Base-by-base conservation (phyloP, 352 stramenopile species). In the Phytopythium sindhum region DNA sequence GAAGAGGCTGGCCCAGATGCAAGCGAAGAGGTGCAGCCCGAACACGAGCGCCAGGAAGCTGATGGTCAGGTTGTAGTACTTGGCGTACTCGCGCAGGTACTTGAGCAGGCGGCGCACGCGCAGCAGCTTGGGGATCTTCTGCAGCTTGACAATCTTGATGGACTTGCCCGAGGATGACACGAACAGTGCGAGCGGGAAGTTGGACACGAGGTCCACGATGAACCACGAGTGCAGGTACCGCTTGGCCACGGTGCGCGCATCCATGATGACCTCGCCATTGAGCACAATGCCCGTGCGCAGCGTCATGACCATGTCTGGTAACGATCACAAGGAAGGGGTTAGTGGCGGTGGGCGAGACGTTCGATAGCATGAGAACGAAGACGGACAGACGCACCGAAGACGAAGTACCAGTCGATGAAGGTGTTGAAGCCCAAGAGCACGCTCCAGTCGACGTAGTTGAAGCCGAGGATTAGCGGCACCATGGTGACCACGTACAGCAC, bases 111-210 rank as follows among this genome's bases (percentile, higher is more conserved):
- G 76, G 19, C 81, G 83, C 51, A 95, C 74, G 4, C 86, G 85
- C 15, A 96, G 69, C 6, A 96, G 63, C 62, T 93, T 94, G 15
- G 84, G 85, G n/a, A 93, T 83, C 48, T 94, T 96, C 58, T 94
- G 81, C 2, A 96, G 67, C 42, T 93, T 93, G 12, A 93, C 72
- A 31, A 93, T 91, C 60, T 93, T 95, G 58, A 93, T 66, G 19
- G 82, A 90, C 65, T 90, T 90, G 12, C 77, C 78, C 19, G 84
- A 80, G 21, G 66, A 77, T 31, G 75, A 56, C 5, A 91, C 72
- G 44, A 93, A 86, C 0, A 91, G 68, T 17, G 86, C 67, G 37
- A 93, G 72, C n/a, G 86, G 86, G 47, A 95, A 92, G 56, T 91
- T 93, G 24, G 85, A 93, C 54, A 94, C 72, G 44, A 94, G 61